Evolutionary conservation across 2,329 filamentous ascomycete species (phyloP), one percentile per base, ranked within the genome.

Genomic region (Trichophaea hybrida): DNA sequence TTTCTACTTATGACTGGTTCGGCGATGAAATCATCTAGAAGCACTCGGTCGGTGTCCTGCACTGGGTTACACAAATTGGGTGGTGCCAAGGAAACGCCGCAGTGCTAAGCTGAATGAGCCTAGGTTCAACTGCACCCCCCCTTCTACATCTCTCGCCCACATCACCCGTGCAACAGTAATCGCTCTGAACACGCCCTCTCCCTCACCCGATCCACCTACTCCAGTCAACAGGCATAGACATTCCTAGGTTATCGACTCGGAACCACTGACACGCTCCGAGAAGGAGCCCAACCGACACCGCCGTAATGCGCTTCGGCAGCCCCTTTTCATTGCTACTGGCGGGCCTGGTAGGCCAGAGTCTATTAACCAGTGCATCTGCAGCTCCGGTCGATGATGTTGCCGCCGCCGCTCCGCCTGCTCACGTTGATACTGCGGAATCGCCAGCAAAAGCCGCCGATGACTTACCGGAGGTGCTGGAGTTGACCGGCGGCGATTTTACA

Each of bases 401-500:
- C 13, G 15, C n/a, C 31, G 51, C 12, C 34, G 34, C 31, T 15
- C 12, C 38, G 5, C 10, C 38, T 46, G 24, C 54, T 46, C 10
- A 12, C 24, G 10, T 37, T 24, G 54, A 15, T 33, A 31, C 54
- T 1, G 35, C 17, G 7, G 54, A 32, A 17, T 44, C 34, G 12
- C 13, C 35, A 10, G 51, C 51, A 44, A 56, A 12, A 31, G 53
- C 34, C 12, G 31, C 55, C 17, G 17, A 35, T 17, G 35, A 31
- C 17, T 53, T 59, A 13, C 62, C 64, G 24, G 62, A 65, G 57
- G 43, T 66, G 13, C 55, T 55, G 6, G 63, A 66, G 56, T 56
- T 66, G 8, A 65, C 63, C 13, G 58, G 54, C 7, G 34, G 33
- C 5, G 64, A 67, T 57, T 69, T 70, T 58, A 72, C 75, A 6